Base-by-base conservation (phyloP, 352 stramenopile genomes). In the Peronospora farinosa region DNA sequence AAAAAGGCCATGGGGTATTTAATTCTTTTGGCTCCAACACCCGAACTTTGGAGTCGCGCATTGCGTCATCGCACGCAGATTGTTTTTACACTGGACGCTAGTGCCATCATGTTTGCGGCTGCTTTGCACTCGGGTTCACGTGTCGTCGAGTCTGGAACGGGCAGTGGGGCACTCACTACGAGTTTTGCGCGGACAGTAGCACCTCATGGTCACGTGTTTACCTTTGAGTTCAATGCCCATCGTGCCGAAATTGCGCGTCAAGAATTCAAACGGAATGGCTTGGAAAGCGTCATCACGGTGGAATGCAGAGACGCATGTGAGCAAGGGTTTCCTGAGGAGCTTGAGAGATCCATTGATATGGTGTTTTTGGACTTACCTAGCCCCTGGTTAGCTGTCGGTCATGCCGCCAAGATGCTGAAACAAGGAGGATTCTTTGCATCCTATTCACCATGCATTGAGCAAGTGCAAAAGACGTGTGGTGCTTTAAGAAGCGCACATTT, bases 391-490 rank as follows among this genome's bases (percentile, higher is more conserved):
- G 96, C 95, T 10, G 84, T 98, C 15, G 72, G 76, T 15, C 88
- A 98, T 67, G 95, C 95, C 1, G 78, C 84, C 36, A 77, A 93
- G 63, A 86, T 91, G 63, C 74, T 99, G 30, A 97, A 97, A 68
- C 74, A 88, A 32, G 90, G 88, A 54, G 92, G 86, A 12, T 76
- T 80, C 38, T 86, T 99, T 42, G 96, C 93, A 38, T 97, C 84
- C 21, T 99, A 99, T 74, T 98, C 88, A 47, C 97, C 97, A 4
- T 99, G 97, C 65, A 97, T 99, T 43, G 97, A 99, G 73, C 97
- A 99, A 67, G 96, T 98, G 23, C 92, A 98, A 67, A 89, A 91
- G 54, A 93, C 84, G 7, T 90, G 71, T 42, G 79, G 73, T 23
- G 75, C 69, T 10, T 58, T 96, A 23, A 63, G 75, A 7, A 69